Percentiles rank a stretch among this genome's conserved stretches.
These are phyloP conservation scores for Kalmusia sp. DNA, from an alignment of 2,329 filamentous ascomycete genomes.

Conservation along the genomic window DNA sequence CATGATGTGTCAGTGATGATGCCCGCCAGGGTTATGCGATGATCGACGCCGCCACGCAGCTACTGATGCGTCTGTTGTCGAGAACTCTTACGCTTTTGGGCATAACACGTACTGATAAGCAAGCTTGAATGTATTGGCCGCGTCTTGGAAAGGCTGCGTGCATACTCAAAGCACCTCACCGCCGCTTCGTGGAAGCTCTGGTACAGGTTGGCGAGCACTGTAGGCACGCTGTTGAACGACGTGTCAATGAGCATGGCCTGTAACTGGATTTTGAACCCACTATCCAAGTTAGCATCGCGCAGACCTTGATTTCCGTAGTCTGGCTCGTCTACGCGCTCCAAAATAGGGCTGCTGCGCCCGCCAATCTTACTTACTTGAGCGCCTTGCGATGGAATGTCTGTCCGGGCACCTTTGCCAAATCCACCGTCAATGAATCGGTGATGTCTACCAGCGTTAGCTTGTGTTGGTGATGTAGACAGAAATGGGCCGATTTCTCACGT, in stretches of 20 bases:
- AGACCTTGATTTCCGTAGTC: slow-evolving; percentile 3
- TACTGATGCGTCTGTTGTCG: slow-evolving; percentile 23
- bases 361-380: slow-evolving; percentile 61
- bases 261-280: slow-evolving; percentile 81
- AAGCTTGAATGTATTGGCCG: slow-evolving; percentile 66
- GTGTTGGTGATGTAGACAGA: slow-evolving; percentile 1
- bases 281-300: slow-evolving; percentile 32
- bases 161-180: slow-evolving; percentile 72
- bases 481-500: slow-evolving; percentile 37
- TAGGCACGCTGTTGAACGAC: slow-evolving; percentile 72
- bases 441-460: slow-evolving; percentile 53
- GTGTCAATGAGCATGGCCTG: slow-evolving; percentile 86
- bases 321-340: slow-evolving; percentile 1
- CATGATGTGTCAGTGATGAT: slow-evolving; percentile 19
- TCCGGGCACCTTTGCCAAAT: slow-evolving; percentile 74
- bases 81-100: slow-evolving; percentile 21
- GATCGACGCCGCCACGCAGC: slow-evolving; percentile 30
- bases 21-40: slow-evolving; percentile 20
- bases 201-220: slow-evolving; percentile 77
- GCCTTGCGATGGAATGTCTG: slow-evolving; percentile 82
- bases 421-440: slow-evolving; percentile 79
- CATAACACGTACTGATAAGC: slow-evolving; percentile 61
- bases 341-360: neutral
- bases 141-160: slow-evolving; percentile 62
- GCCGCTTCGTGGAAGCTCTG: slow-evolving; percentile 79